Percentiles rank a stretch among this genome's conserved stretches.
Evolutionary conservation across 1,284 basidiomycete species (phyloP).

Genomic region (Ustilago xerochloae): DNA sequence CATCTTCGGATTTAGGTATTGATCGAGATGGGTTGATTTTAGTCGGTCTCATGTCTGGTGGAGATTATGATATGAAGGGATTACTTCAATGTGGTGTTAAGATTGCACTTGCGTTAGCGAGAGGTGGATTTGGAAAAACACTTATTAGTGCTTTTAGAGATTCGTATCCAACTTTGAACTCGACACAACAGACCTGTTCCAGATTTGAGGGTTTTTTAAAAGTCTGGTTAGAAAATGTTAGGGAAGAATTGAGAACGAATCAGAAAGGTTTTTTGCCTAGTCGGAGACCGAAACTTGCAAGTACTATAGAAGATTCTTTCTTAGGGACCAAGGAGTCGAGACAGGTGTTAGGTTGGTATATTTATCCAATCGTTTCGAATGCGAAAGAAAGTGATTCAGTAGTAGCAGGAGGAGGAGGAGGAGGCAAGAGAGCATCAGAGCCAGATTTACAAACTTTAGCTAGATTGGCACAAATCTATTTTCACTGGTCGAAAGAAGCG

Average conservation of each 20-base stretch:
- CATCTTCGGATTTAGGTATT: conserved; percentile 68
- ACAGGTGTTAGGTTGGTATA: conserved; percentile 38
- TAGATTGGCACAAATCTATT: conserved; percentile 18
- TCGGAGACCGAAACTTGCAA: conserved; percentile 43
- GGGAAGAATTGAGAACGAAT: conserved; percentile 54
- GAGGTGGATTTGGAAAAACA: conserved; percentile 68
- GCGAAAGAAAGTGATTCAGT: neutral
- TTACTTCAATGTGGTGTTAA: conserved; percentile 55
- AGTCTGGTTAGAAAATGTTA: conserved; percentile 40
- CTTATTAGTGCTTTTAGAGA: conserved; percentile 73
- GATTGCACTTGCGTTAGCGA: conserved; percentile 70
- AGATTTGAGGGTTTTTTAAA: conserved; percentile 31
- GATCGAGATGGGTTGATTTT: conserved; percentile 82
- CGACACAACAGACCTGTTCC: neutral
- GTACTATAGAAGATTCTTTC: conserved; percentile 19
- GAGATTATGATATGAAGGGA: conserved; percentile 79
- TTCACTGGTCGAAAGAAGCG: conserved; percentile 26
- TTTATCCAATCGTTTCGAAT: conserved; percentile 39
- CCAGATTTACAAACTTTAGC: conserved; percentile 24
- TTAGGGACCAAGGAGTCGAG: conserved; percentile 25
- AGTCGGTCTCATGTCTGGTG: conserved; percentile 85
- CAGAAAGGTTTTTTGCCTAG: conserved; percentile 27
- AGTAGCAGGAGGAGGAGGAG: neutral
- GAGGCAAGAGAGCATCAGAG: too few relatives aligned
- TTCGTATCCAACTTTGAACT: conserved; percentile 19